Evolutionary conservation across 106 monocot genomes (phyloP).

Genomic region (Apostasia ramifera): DNA sequence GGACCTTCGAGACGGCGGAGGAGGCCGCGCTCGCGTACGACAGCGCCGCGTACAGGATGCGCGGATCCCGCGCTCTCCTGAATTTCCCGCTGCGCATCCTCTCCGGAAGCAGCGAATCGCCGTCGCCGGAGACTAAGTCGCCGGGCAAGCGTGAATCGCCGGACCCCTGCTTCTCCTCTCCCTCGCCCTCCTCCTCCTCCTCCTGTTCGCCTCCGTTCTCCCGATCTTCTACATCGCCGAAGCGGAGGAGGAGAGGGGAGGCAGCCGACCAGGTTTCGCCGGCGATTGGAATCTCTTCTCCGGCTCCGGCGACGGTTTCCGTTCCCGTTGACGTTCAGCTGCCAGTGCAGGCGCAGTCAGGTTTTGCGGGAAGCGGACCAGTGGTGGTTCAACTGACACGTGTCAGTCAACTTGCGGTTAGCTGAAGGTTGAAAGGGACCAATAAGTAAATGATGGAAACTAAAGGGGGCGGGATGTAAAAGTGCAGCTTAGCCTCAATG

Average conservation of each 20-base stretch:
- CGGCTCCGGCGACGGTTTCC: background rate
- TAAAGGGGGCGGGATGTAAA: background rate
- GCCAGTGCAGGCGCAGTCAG: slow-evolving; percentile 3
- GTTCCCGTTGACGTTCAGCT: background rate
- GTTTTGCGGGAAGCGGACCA: background rate
- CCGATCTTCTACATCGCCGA: background rate
- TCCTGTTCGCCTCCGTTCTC: background rate
- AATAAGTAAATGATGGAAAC: background rate
- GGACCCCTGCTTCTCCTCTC: background rate
- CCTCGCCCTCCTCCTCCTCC: background rate
- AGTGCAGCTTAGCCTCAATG: background rate
- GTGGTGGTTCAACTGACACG: background rate
- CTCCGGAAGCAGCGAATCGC: background rate
- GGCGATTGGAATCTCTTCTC: background rate
- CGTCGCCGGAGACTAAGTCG: background rate
- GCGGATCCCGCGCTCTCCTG: slow-evolving; percentile 14
- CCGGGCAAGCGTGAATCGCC: background rate
- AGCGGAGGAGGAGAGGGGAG: slow-evolving; percentile 10
- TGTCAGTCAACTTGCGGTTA: slow-evolving; percentile 5
- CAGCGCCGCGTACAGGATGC: slow-evolving; percentile 14
- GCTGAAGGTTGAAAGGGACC: background rate
- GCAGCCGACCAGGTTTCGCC: background rate
- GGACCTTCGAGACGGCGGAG: slow-evolving; percentile 34
- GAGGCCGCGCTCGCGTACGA: slow-evolving; percentile 22
- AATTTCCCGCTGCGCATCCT: slow-evolving; percentile 12